Evolutionary conservation across 1,284 basidiomycete genomes (phyloP), one percentile per base, ranked within the genome.

Genomic region (Cryptococcus hybrid): DNA sequence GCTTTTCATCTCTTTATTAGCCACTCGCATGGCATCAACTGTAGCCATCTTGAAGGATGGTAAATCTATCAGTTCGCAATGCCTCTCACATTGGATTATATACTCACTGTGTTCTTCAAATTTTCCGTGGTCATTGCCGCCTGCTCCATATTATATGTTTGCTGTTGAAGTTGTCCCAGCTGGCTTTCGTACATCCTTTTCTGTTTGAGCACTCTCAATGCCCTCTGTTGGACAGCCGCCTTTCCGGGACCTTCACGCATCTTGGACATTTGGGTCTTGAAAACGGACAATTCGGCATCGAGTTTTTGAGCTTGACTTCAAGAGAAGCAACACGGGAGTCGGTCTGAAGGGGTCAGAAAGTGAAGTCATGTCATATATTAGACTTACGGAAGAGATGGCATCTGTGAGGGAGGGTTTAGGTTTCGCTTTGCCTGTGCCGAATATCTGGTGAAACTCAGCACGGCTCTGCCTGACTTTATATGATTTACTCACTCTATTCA

Each of bases 131-230:
- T 89, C 77, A 99, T 87, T 8, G 89, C 86, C 30, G 95, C 90
- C 62, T 92, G 94, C 80, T 99, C 95, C 92, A 99, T 99, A 79
- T 99, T 99, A 82, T 92, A 99, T 30, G 90, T 88, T 78, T 99
- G 96, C 75, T 99, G 96, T 49, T 89, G 83, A 11, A 99, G 83
- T 76, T 96, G 92, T 7, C 85, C 83, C 40, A 98, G 84, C 77
- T 99, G 96, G 12, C 82, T 81, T 76, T 99, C 96, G 80, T 99
- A 80, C 88, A 98, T 87, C 74, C 48, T 12, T 81, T 93, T 97
- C 80, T 99, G 96, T 79, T 93, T 93, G 51, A 99, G 83, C 2
- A 92, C 92, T 52, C 92, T 84, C 47, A 99, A 80, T 0, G 95
- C 96, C n/a, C 96, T 86, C 76, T 95, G 89, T 77, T 97, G 92